Conservation (phyloP, 75 land plant genomes). For the Ceratopteris richardii region DNA sequence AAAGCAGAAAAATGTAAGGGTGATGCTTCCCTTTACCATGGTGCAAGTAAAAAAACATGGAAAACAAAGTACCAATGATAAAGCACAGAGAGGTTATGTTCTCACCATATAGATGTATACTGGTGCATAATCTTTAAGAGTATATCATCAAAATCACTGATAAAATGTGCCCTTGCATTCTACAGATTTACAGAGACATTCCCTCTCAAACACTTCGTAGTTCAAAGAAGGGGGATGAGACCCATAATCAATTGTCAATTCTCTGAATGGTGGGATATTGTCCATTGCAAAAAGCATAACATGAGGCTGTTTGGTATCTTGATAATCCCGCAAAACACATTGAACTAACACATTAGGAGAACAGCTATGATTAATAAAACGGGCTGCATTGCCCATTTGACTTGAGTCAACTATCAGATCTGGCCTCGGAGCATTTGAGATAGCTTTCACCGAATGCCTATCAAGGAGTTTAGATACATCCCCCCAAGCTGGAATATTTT, state of each 20-base stretch:
- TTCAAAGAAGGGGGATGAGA: not conserved
- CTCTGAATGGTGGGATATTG: conserved; percentile 65
- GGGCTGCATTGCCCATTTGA: conserved; percentile 51
- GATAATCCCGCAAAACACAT: conserved; percentile 61
- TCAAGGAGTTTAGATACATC: conserved; percentile 34
- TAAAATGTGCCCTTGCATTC: conserved; percentile 1
- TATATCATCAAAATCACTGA: not conserved
- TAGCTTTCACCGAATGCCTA: not conserved
- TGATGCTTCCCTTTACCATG: too few species aligned
- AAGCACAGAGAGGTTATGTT: too few species aligned
- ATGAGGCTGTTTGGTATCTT: conserved; percentile 47
- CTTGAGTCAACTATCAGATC: conserved; percentile 62
- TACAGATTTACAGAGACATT: not conserved
- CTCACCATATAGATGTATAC: too few species aligned
- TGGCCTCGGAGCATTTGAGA: conserved; percentile 24
- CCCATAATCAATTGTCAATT: conserved; percentile 64
- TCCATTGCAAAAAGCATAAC: conserved; percentile 81
- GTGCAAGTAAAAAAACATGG: too few species aligned
- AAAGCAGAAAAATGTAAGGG: too few species aligned
- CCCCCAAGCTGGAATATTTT: conserved; percentile 52
- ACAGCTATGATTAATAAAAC: conserved; percentile 62
- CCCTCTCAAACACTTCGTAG: not conserved
- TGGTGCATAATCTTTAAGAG: too few species aligned
- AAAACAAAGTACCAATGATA: too few species aligned
- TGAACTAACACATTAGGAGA: conserved; percentile 76